These are phyloP conservation scores for Chrysochromulina parva DNA, from an alignment of 78 protist species.

Conservation along the genomic window DNA sequence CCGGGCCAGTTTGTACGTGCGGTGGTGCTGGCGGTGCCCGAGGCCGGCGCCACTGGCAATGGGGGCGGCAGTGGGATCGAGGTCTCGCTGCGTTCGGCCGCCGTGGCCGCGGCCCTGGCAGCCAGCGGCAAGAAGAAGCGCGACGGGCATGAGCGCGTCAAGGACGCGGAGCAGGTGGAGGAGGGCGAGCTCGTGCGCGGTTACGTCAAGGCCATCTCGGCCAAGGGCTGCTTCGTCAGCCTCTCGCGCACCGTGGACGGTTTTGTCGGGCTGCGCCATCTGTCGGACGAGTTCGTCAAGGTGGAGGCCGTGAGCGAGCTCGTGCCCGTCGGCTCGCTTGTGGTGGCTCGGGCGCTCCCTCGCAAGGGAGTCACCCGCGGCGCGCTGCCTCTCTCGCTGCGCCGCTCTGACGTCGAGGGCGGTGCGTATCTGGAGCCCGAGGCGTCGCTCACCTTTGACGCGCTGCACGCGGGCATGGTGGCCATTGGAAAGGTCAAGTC, in stretches of 20 bases:
- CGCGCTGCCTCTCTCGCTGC: not conserved
- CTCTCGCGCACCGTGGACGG: not conserved
- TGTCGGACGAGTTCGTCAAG: not conserved
- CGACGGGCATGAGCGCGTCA: no score
- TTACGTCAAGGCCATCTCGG: not conserved
- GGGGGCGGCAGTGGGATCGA: not conserved
- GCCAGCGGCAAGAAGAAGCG: not conserved
- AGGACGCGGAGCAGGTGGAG: not conserved
- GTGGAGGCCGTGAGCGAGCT: no score
- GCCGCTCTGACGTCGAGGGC: not conserved
- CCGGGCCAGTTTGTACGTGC: not conserved
- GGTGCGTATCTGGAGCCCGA: not conserved
- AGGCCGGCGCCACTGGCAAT: no score
- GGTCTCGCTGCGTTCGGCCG: not conserved
- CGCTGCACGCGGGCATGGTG: not conserved
- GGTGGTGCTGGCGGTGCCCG: not conserved
- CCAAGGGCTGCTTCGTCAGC: not conserved
- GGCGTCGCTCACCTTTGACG: not conserved
- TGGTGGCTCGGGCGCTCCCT: not conserved
- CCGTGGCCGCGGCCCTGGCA: not conserved
- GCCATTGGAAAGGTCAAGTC: not conserved
- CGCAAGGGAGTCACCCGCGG: not conserved
- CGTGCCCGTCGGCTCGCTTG: not conserved
- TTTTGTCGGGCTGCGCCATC: not conserved
- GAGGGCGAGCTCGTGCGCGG: slow-evolving; percentile 7